Evolutionary conservation across 2,329 filamentous ascomycete species (phyloP), one percentile per base, ranked within the genome.

Genomic region (Diaporthe humulicola): DNA sequence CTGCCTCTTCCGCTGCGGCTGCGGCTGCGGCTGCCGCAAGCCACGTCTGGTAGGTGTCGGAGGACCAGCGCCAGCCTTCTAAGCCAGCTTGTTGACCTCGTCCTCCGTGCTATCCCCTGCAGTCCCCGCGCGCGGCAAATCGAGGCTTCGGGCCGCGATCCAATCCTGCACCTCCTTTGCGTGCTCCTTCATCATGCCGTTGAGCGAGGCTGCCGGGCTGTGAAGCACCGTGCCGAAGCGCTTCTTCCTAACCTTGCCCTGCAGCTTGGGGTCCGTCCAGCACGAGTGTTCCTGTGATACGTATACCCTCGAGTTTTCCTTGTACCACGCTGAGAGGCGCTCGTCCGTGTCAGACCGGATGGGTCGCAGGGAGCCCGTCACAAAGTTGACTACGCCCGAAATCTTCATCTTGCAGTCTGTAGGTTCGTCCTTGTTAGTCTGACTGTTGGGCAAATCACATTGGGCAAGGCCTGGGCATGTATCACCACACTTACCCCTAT

Each of bases 291-390:
- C 88, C 36, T 88, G 86, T 2, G 93, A 90, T 25, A 98, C 93
- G 79, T 93, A 98, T 61, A 98, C 93, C 4, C 91, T 89, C 0
- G 95, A 97, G 83, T 95, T 92, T 78, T 91, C 88, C 81, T 93
- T 93, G 84, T 98, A 98, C 96, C 96, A 98, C 33, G 88, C 87
- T 1, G 92, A 93, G 0, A 96, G 87, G 75, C 89, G 87, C n/a
- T 90, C 88, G 74, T 97, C 93, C 38, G 91, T 90, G 77, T 97
- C 95, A 45, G 94, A 94, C 80, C 92, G 93, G 78, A 98, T 91
- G 1, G 95, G 93, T 17, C 94, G 92, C 25, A 98, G 88, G 40
- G 90, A 91, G 73, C 94, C 93, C 33, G 92, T 91, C 25, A 98
- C 93, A 81, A 98, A 98, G 76, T 93, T 95, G 78, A 98, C 88